Evolutionary conservation across 768 basidiomycete genomes (phyloP).

Genomic region (Hemileccinum rubropunctum): DNA sequence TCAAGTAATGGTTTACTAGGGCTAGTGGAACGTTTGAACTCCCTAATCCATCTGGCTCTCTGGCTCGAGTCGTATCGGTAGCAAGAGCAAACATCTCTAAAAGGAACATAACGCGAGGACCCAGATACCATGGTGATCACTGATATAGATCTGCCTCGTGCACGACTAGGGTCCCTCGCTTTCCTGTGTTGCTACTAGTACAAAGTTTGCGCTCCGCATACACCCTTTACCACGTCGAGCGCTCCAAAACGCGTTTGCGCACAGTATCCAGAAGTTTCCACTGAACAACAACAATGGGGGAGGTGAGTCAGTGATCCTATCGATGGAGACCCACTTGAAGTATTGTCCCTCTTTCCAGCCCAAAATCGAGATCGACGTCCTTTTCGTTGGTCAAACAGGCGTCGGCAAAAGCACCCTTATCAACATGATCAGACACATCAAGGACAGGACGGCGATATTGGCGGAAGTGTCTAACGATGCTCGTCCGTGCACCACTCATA

Average conservation of each 20-base stretch:
- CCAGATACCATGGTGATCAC: constrained; percentile 6
- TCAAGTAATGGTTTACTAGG: too few relatives aligned
- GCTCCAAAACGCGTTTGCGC: background rate
- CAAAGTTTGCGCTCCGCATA: background rate
- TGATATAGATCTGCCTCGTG: constrained; percentile 29
- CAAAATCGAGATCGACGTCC: constrained; percentile 10
- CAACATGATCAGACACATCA: constrained; percentile 21
- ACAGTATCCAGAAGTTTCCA: background rate
- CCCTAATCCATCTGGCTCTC: too few relatives aligned
- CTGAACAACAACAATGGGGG: constrained; percentile 11
- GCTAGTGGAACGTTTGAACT: background rate
- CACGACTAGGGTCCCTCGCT: background rate
- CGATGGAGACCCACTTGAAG: constrained; percentile 1
- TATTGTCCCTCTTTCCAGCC: constrained; percentile 5
- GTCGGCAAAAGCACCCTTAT: constrained; percentile 25
- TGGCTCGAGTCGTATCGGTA: background rate
- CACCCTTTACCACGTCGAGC: constrained; percentile 6
- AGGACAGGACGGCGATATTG: background rate
- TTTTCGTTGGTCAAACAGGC: constrained; percentile 26
- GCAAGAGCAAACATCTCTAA: constrained; percentile 8
- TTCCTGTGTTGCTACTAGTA: background rate
- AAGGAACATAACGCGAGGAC: background rate
- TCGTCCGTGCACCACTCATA: constrained; percentile 16
- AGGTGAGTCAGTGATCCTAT: background rate
- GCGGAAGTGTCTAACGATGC: constrained; percentile 20